These are phyloP conservation scores for Nannochloropsis gaditana DNA, from an alignment of 108 stramenopile genomes.

Conservation along the genomic window DNA sequence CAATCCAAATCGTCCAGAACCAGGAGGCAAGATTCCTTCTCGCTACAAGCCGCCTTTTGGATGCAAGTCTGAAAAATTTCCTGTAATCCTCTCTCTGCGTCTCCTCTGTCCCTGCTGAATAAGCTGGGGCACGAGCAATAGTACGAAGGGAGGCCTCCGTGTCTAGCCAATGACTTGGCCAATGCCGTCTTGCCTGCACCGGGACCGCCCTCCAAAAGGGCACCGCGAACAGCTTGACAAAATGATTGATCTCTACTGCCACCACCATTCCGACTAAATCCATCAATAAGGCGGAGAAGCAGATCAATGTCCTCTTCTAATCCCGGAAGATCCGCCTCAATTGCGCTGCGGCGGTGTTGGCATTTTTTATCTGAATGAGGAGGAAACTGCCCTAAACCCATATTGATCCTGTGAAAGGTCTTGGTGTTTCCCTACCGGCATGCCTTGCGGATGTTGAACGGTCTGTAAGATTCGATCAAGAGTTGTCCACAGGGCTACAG, in stretches of 20 bases:
- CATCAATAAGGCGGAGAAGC: slow-evolving; percentile 8
- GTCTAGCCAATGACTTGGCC: not conserved
- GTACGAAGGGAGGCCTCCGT: not conserved
- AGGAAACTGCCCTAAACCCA: no score
- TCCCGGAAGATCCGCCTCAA: not conserved
- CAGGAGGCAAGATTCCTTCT: not conserved
- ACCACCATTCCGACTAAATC: not conserved
- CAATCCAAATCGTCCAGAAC: not conserved
- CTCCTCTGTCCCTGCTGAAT: not conserved
- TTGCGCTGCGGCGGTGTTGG: not conserved
- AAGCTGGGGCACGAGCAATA: not conserved
- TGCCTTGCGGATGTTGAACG: no score
- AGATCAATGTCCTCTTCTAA: not conserved
- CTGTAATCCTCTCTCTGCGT: not conserved
- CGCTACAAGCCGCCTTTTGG: not conserved
- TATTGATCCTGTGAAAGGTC: no score
- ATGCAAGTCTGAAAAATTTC: not conserved
- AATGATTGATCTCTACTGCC: not conserved
- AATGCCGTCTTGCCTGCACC: slow-evolving; percentile 6
- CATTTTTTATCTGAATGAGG: no score
- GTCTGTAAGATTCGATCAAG: no score
- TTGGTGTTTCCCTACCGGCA: no score
- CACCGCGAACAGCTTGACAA: not conserved
- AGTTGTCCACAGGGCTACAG: no score
- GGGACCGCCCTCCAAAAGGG: not conserved